Percentiles rank a stretch among this genome's conserved stretches.
phyloP scores from a whole-genome alignment of 768 basidiomycete genomes.

The Pleurotus pulmonarius region DNA sequence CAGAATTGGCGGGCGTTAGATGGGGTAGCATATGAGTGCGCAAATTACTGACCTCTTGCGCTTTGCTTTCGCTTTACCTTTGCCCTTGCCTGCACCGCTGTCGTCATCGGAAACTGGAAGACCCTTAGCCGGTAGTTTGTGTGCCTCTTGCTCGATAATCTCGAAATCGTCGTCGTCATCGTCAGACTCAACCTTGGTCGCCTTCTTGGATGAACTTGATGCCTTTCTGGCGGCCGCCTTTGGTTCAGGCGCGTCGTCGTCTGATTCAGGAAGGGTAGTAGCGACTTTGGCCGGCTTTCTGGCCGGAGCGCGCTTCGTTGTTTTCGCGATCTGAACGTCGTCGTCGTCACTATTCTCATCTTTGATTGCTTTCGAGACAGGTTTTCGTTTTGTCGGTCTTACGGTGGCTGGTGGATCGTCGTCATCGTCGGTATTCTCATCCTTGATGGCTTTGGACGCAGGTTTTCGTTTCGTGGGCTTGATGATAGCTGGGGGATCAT shows the following conservation, averaged over 20 bases:
- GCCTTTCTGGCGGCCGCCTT: conserved; percentile 14
- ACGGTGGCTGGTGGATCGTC: conserved; percentile 12
- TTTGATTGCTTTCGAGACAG: conserved; percentile 22
- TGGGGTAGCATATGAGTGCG: neutral
- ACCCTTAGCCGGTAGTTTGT: conserved; percentile 8
- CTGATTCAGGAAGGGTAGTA: conserved; percentile 11
- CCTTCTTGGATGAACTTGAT: conserved; percentile 11
- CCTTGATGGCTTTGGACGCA: conserved; percentile 20
- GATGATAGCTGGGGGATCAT: conserved; percentile 11
- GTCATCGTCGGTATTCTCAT: conserved; percentile 12
- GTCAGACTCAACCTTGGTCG: conserved; percentile 14
- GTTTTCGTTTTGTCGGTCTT: conserved; percentile 8
- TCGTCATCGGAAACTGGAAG: conserved; percentile 12
- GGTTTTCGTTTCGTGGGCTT: conserved; percentile 9
- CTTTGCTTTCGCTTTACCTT: conserved; percentile 38
- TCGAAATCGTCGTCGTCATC: conserved; percentile 29
- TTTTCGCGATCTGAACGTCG: conserved; percentile 19
- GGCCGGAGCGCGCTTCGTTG: conserved; percentile 3
- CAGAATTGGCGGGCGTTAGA: conserved; percentile 5
- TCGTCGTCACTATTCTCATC: conserved; percentile 32
- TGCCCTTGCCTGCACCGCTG: conserved; percentile 13
- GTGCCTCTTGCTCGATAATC: conserved; percentile 8
- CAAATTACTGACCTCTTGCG: conserved; percentile 57
- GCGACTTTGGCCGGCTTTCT: conserved; percentile 5
- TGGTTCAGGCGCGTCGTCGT: conserved; percentile 10